Percentiles rank a stretch among this genome's conserved stretches.
Conservation (phyloP, 2,329 filamentous ascomycete genomes). For the Zymoseptoria passerinii region DNA sequence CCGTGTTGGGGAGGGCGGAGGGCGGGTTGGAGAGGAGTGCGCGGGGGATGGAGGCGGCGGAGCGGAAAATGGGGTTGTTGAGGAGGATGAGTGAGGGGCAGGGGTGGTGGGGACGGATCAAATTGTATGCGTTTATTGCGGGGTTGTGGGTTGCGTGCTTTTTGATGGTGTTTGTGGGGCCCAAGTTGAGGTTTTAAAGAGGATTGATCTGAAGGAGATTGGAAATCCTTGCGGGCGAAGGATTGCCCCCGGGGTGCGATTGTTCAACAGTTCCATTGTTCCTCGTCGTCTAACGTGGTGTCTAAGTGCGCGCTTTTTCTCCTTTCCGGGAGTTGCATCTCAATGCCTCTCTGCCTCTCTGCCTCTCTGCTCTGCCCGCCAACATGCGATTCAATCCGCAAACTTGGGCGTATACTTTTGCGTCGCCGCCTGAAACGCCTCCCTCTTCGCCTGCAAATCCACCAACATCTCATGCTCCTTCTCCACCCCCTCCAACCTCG, state of each 20-base stretch:
- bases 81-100: constrained; percentile 76
- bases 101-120: constrained; percentile 73
- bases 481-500: constrained; percentile 47
- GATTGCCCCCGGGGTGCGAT: background rate
- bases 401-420: constrained; percentile 83
- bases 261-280: background rate
- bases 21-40: constrained; percentile 71
- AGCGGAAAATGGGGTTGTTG: constrained; percentile 67
- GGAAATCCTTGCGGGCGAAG: background rate
- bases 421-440: constrained; percentile 77
- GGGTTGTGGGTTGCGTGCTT: constrained; percentile 71
- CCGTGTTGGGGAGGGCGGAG: constrained; percentile 61
- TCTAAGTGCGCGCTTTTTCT: background rate
- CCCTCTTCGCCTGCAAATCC: constrained; percentile 77
- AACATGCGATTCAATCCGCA: constrained; percentile 40
- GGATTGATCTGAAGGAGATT: background rate
- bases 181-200: constrained; percentile 74
- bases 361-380: background rate
- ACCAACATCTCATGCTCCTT: constrained; percentile 61
- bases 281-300: background rate
- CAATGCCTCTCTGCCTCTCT: background rate
- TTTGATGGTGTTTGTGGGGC: constrained; percentile 73
- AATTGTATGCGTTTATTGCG: constrained; percentile 73
- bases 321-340: background rate
- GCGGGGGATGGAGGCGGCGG: constrained; percentile 65